A percentile compares a stretch with the other conserved stretches of the same genome.
phyloP scores from a whole-genome alignment of 2,329 filamentous ascomycete species.

The Cladosporium sp. region DNA sequence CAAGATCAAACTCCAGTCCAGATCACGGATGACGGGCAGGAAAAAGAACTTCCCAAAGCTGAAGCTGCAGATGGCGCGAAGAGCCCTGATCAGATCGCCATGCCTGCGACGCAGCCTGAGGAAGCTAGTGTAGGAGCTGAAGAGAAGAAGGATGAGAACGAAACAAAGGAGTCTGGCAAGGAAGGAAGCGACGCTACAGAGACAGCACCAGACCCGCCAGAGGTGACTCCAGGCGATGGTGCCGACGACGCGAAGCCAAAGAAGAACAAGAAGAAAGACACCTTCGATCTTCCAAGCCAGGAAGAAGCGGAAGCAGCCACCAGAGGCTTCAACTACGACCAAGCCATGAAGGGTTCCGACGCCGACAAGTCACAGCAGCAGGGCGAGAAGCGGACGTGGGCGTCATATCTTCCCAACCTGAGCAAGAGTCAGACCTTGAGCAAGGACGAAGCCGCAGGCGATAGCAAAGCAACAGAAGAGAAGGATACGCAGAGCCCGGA shows the following conservation, averaged over 20 bases:
- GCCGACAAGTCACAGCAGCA: constrained; percentile 23
- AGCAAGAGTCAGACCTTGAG: constrained; percentile 13
- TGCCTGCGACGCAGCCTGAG: constrained; percentile 35
- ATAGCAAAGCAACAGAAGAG: neutral
- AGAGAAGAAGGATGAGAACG: constrained; percentile 21
- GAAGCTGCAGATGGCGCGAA: constrained; percentile 27
- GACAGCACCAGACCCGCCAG: constrained; percentile 30
- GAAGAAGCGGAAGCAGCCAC: constrained; percentile 38
- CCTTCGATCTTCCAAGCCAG: constrained; percentile 37
- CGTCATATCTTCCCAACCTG: constrained; percentile 35
- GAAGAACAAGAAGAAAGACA: constrained; percentile 32
- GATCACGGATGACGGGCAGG: constrained; percentile 36
- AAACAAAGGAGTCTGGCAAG: constrained; percentile 27
- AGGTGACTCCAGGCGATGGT: constrained; percentile 25
- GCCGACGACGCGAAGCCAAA: constrained; percentile 27
- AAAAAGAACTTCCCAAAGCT: constrained; percentile 32
- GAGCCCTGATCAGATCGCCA: constrained; percentile 26
- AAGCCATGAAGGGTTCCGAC: constrained; percentile 4
- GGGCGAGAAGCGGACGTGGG: constrained; percentile 40
- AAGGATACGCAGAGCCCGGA: neutral
- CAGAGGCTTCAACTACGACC: constrained; percentile 24
- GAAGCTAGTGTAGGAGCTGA: constrained; percentile 37
- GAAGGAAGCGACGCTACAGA: neutral
- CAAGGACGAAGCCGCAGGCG: neutral
- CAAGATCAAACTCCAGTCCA: constrained; percentile 26